Percentiles rank a stretch among this genome's conserved stretches.
Evolutionary conservation across 1,284 basidiomycete species (phyloP).

Genomic region (Cutaneotrichosporon cyanovorans): DNA sequence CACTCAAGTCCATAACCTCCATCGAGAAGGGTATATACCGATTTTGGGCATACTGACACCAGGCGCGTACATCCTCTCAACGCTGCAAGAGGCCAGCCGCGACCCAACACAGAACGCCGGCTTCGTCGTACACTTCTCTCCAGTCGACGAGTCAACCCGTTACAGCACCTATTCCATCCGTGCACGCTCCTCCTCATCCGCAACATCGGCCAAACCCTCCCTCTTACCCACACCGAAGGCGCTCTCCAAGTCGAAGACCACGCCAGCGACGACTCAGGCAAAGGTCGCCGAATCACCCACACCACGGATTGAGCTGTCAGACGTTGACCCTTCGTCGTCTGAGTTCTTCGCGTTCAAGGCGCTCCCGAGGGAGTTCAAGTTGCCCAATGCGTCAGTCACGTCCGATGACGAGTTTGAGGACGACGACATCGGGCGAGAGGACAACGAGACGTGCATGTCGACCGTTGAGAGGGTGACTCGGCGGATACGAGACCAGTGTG

Average conservation of each 20-base stretch:
- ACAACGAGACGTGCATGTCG: constrained; percentile 63
- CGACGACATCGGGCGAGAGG: constrained; percentile 51
- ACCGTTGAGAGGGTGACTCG: constrained; percentile 67
- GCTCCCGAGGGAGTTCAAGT: constrained; percentile 41
- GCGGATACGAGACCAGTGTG: constrained; percentile 60
- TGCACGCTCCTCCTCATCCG: constrained; percentile 47
- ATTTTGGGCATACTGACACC: background rate
- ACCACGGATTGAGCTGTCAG: constrained; percentile 10
- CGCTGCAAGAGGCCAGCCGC: constrained; percentile 78
- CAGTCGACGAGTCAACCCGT: constrained; percentile 58
- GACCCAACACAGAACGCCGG: constrained; percentile 80
- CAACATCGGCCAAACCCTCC: background rate
- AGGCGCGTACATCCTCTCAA: constrained; percentile 68
- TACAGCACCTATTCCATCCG: constrained; percentile 74
- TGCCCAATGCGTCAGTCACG: background rate
- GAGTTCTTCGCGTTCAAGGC: constrained; percentile 50
- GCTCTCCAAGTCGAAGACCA: background rate
- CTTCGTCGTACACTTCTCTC: constrained; percentile 67
- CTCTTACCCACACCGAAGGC: constrained; percentile 1
- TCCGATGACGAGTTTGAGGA: constrained; percentile 22
- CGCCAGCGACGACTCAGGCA: background rate
- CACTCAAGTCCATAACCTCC: constrained; percentile 70
- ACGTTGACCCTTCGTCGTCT: constrained; percentile 17
- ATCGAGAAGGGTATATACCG: constrained; percentile 65
- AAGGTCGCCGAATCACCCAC: constrained; percentile 11